phyloP scores from a whole-genome alignment of 2,329 filamentous ascomycete species.

The Cercospora berteroae region DNA sequence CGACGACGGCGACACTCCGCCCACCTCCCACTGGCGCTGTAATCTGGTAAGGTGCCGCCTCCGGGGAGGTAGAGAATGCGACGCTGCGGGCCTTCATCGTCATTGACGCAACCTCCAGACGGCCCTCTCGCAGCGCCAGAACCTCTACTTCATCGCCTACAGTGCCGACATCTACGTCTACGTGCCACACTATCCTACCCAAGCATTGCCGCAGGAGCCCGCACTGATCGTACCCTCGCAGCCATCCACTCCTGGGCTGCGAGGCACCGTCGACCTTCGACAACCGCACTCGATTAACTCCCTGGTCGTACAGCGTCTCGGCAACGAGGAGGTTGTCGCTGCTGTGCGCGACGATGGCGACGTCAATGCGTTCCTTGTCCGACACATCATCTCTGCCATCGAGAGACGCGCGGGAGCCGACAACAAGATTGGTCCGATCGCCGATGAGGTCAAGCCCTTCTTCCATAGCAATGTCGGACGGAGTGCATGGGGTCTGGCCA shows the following conservation, averaged over 20 bases:
- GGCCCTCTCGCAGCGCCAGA: slow-evolving; percentile 46
- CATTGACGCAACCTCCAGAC: slow-evolving; percentile 35
- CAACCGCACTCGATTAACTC: slow-evolving; percentile 48
- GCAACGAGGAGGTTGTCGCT: slow-evolving; percentile 50
- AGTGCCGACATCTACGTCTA: slow-evolving; percentile 43
- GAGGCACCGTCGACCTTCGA: slow-evolving; percentile 38
- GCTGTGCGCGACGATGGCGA: slow-evolving; percentile 59
- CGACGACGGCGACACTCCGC: slow-evolving; percentile 28
- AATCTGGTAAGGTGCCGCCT: slow-evolving; percentile 38
- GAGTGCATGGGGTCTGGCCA: slow-evolving; percentile 85
- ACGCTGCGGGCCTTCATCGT: not conserved
- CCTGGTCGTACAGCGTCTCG: slow-evolving; percentile 45
- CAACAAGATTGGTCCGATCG: slow-evolving; percentile 37
- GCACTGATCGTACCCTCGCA: slow-evolving; percentile 42
- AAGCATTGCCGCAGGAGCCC: slow-evolving; percentile 39
- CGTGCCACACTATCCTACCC: slow-evolving; percentile 45
- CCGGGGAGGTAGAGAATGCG: not conserved
- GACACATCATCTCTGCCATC: slow-evolving; percentile 38
- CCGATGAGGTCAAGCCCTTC: slow-evolving; percentile 54
- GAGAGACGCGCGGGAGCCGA: slow-evolving; percentile 34
- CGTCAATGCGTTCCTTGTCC: slow-evolving; percentile 45
- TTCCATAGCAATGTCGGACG: slow-evolving; percentile 72
- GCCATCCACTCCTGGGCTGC: slow-evolving; percentile 33
- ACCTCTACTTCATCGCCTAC: slow-evolving; percentile 52
- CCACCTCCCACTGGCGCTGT: slow-evolving; percentile 42